A percentile compares a stretch with the other conserved stretches of the same genome.
phyloP scores from a whole-genome alignment of 2,329 filamentous ascomycete species.

The Sporothrix phasma region DNA sequence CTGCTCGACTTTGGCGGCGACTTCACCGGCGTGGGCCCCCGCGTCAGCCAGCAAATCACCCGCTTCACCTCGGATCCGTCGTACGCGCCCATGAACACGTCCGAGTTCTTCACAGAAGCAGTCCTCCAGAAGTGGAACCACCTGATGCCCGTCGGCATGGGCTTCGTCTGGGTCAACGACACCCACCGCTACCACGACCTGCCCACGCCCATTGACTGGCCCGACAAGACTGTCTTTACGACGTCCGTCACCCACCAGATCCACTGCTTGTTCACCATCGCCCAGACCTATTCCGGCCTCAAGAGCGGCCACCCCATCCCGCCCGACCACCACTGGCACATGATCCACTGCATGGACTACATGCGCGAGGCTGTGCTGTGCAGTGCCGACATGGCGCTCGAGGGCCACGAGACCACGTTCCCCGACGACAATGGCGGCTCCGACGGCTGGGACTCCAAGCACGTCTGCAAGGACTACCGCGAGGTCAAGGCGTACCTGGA shows the following conservation, averaged over 20 bases:
- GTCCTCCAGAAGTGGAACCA: slow-evolving; percentile 29
- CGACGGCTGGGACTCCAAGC: slow-evolving; percentile 39
- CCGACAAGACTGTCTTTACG: slow-evolving; percentile 29
- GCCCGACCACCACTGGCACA: slow-evolving; percentile 37
- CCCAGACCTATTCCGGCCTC: slow-evolving; percentile 35
- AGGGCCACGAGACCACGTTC: slow-evolving; percentile 38
- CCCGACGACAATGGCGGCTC: slow-evolving; percentile 37
- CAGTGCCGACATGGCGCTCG: slow-evolving; percentile 35
- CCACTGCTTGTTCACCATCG: slow-evolving; percentile 33
- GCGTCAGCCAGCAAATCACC: slow-evolving; percentile 26
- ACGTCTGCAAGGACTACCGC: slow-evolving; percentile 35
- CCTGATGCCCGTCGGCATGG: slow-evolving; percentile 30
- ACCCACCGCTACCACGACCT: slow-evolving; percentile 29
- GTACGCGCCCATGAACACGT: slow-evolving; percentile 29
- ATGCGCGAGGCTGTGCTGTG: slow-evolving; percentile 39
- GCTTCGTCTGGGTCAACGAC: slow-evolving; percentile 30
- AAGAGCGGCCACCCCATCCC: slow-evolving; percentile 31
- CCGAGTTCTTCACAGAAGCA: slow-evolving; percentile 29
- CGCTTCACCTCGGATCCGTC: slow-evolving; percentile 28
- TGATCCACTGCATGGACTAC: slow-evolving; percentile 41
- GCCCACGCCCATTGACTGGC: slow-evolving; percentile 27
- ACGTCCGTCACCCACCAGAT: slow-evolving; percentile 30
- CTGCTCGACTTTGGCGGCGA: slow-evolving; percentile 29
- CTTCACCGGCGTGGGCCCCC: slow-evolving; percentile 28
- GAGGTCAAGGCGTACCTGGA: slow-evolving; percentile 35